Conservation (phyloP, 371 early-diverging fungal species). For the Mucor saturninus region DNA sequence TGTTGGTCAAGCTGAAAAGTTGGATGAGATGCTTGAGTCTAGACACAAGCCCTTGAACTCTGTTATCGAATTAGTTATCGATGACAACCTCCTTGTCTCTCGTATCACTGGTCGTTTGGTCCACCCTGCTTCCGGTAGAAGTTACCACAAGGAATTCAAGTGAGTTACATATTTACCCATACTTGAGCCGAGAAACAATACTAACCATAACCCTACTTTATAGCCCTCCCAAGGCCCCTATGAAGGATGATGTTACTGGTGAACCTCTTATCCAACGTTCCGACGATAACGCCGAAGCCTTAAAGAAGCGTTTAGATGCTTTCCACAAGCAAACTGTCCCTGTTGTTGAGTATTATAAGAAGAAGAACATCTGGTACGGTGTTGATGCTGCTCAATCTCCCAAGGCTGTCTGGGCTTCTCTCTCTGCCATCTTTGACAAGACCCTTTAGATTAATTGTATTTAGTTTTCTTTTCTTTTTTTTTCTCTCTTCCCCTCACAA, state of each 20-base stretch:
- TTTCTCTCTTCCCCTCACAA: background rate
- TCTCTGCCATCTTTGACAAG: conserved; percentile 86
- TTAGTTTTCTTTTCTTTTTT: conserved; percentile 13
- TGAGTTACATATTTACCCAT: conserved; percentile 26
- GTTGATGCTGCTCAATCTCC: conserved; percentile 95
- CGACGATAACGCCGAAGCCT: conserved; percentile 96
- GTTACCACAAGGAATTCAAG: conserved; percentile 96
- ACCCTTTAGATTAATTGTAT: conserved; percentile 49
- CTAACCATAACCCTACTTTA: background rate
- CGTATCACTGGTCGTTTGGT: conserved; percentile 96
- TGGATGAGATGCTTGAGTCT: conserved; percentile 92
- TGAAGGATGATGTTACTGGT: conserved; percentile 96
- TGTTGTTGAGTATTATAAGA: conserved; percentile 96
- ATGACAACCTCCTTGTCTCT: conserved; percentile 91
- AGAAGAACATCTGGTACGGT: conserved; percentile 87
- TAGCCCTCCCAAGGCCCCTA: conserved; percentile 90
- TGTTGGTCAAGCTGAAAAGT: conserved; percentile 96
- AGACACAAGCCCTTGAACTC: conserved; percentile 86
- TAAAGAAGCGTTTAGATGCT: conserved; percentile 90
- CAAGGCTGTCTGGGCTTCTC: conserved; percentile 88
- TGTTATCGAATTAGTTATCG: conserved; percentile 93
- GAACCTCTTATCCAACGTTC: conserved; percentile 96
- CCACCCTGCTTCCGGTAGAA: conserved; percentile 94
- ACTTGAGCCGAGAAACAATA: background rate
- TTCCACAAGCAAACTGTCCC: conserved; percentile 98